Evolutionary conservation across 1,139 yeast genomes (phyloP), one percentile per base, ranked within the genome.

Genomic region (Yamadazyma siamensis): DNA sequence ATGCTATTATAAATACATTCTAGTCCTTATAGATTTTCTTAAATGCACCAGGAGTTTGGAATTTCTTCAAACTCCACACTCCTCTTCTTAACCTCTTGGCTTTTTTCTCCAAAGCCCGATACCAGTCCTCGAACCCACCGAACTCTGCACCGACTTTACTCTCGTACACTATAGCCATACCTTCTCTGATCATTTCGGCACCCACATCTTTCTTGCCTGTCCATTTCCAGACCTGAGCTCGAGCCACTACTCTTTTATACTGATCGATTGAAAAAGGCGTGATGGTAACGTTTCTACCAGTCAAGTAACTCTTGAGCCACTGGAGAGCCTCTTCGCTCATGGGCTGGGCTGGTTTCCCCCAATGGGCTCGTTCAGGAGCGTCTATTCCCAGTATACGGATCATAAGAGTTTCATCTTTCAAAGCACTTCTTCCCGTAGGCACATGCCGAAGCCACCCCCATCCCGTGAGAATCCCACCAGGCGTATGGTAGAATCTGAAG

Each of bases 351-450:
- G 95, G 89, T 41, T 84, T 84, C 1, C 99, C 99, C 59, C 87
- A 91, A 62, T 91, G 97, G 2, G 95, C 76, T 25, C 94, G 62
- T 52, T 91, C 99, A 1, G 99, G 99, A 0, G 99, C 98, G 65
- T 91, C 99, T n/a, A 91, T 80, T 0, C 97, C 99, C 55, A 94
- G 84, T 19, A 91, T 59, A 28, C 99, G 65, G 10, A 94, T 75
- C 58, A 75, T 69, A 17, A 75, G 60, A 2, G 86, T 75, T 46
- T 75, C 71, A 43, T 77, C 78, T 44, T 75, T 77, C 31, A 79
- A 52, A 21, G 56, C 64, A 29, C 61, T 47, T 37, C 76, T 63
- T 21, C 62, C 53, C 26, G 47, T 71, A 33, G 50, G 82, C 29
- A 59, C 62, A 23, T 38, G 47, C 32, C 97, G 61, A 13, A 86